Percentiles rank a stretch among this genome's conserved stretches.
These are phyloP conservation scores for Garcia nutans DNA, from an alignment of 345 rosid species.

Conservation along the genomic window DNA sequence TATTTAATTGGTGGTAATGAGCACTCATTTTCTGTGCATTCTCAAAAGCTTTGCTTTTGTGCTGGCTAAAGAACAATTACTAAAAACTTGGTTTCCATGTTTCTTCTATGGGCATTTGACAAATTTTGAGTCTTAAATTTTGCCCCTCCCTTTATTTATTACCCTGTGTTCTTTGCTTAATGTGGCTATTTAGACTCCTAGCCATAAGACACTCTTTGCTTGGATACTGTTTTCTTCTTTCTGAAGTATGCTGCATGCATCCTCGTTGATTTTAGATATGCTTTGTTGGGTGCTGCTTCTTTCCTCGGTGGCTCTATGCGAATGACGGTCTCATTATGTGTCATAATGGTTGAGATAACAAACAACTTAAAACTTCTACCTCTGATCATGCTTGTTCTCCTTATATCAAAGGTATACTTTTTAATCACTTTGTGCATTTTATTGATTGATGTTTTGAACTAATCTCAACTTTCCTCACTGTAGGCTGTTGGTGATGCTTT, in stretches of 20 bases:
- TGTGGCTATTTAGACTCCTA: neutral
- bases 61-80: neutral
- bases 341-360: constrained; percentile 96
- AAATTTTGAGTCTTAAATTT: neutral
- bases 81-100: neutral
- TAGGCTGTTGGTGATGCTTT: constrained; percentile 99
- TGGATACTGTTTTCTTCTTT: constrained; percentile 3
- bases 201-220: neutral
- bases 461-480: constrained; percentile 15
- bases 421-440: constrained; percentile 7
- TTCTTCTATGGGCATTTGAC: neutral
- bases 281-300: constrained; percentile 96
- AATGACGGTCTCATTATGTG: constrained; percentile 96
- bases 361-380: constrained; percentile 91
- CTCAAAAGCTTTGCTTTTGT: neutral
- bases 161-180: neutral
- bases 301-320: constrained; percentile 99
- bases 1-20: neutral
- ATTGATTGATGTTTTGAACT: constrained; percentile 16
- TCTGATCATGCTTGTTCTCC: constrained; percentile 97
- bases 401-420: constrained; percentile 80
- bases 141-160: neutral
- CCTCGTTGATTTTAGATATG: constrained; percentile 60
- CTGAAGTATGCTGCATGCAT: constrained; percentile 16
- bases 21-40: neutral